These are phyloP conservation scores for Telopea speciosissima DNA, from an alignment of 177 flowering plant species.

Conservation along the genomic window DNA sequence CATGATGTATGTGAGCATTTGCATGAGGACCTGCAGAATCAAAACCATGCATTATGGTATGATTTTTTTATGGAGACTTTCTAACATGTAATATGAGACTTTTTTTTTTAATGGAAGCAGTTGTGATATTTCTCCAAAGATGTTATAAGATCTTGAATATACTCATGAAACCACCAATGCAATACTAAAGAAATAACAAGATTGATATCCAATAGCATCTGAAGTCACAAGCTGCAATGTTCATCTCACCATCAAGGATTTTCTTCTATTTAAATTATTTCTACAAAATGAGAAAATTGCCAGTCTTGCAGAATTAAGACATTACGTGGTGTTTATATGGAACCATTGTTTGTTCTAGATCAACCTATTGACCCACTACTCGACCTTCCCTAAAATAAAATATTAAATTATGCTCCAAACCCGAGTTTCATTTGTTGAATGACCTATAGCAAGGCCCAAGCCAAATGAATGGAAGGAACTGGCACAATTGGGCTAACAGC, in stretches of 20 bases:
- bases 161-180: neutral
- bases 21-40: slow-evolving; percentile 71
- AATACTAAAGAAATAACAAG: neutral
- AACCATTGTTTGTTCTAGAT: too few species aligned
- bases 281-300: too few species aligned
- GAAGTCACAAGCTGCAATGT: neutral
- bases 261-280: too few species aligned
- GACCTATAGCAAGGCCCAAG: too few species aligned
- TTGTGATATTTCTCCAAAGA: neutral
- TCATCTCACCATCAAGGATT: neutral
- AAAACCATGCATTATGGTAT: neutral
- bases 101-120: neutral
- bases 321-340: too few species aligned
- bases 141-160: neutral
- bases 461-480: too few species aligned
- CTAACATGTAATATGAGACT: neutral
- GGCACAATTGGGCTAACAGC: too few species aligned
- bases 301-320: too few species aligned
- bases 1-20: slow-evolving; percentile 59
- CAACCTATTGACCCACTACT: too few species aligned
- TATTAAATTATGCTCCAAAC: too few species aligned
- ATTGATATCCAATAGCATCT: neutral
- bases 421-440: too few species aligned
- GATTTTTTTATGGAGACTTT: neutral
- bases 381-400: too few species aligned